These are phyloP conservation scores for Paraconiothyrium brasiliense DNA, from an alignment of 2,329 filamentous ascomycete species.

Conservation along the genomic window DNA sequence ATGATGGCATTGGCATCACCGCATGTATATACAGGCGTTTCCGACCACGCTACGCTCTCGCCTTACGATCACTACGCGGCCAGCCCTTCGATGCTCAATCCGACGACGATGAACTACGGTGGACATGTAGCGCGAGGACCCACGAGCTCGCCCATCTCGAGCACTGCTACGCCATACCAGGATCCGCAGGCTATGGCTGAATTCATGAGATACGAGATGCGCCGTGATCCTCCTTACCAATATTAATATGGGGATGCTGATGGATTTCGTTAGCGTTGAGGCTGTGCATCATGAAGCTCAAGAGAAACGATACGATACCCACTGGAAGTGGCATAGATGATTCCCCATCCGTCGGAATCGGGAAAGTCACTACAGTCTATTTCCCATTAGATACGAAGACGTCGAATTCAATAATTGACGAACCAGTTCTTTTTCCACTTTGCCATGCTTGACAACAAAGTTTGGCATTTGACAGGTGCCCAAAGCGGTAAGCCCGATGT, in stretches of 20 bases:
- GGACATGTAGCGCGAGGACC: slow-evolving; percentile 19
- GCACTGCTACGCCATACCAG: slow-evolving; percentile 26
- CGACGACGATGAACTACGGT: slow-evolving; percentile 25
- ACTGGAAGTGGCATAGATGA: slow-evolving; percentile 11
- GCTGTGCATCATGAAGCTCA: slow-evolving; percentile 13
- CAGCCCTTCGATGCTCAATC: slow-evolving; percentile 26
- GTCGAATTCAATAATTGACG: slow-evolving; percentile 8
- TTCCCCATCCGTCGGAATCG: background rate
- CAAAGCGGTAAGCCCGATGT: background rate
- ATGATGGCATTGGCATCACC: slow-evolving; percentile 28
- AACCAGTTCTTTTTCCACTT: background rate
- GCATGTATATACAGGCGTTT: slow-evolving; percentile 17
- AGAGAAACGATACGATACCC: slow-evolving; percentile 6
- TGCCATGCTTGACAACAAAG: background rate
- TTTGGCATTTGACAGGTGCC: slow-evolving; percentile 8
- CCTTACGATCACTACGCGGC: slow-evolving; percentile 29
- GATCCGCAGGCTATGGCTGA: slow-evolving; percentile 28
- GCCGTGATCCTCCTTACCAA: slow-evolving; percentile 28
- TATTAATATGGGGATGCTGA: slow-evolving; percentile 24
- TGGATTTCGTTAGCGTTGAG: slow-evolving; percentile 16
- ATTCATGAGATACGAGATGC: slow-evolving; percentile 23
- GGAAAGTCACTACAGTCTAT: background rate
- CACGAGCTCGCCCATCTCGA: slow-evolving; percentile 25
- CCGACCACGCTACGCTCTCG: slow-evolving; percentile 16
- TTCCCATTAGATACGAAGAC: background rate